Base-by-base conservation (phyloP, 2,329 filamentous ascomycete species). In the Parasarocladium wereldwijsianum region DNA sequence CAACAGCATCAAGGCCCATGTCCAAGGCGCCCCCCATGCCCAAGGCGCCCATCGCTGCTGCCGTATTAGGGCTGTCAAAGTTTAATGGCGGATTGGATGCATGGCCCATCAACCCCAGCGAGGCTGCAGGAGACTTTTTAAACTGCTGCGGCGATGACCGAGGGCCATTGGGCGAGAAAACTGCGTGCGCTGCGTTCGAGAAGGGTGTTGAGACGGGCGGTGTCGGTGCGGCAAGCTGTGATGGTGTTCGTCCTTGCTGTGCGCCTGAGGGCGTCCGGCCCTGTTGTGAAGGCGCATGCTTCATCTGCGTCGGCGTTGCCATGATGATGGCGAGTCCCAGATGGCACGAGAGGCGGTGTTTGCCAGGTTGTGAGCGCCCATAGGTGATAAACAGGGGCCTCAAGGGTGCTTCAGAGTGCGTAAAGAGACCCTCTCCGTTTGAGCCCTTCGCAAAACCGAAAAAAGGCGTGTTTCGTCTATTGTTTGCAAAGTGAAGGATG, bases 201-300 rank as follows among this genome's bases (percentile, higher is more conserved):
- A 76, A 76, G 10, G 72, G 72, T 2, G 72, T 77, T 20, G 72
- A 76, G 15, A 73, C 71, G n/a, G 71, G 70, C 10, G 73, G 73
- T 5, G 72, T 76, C 3, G 66, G 69, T 5, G 55, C 66, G 3
- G 64, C 58, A 34, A 63, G 48, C 39, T 69, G 64, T 12, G 59
- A 62, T 4, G 60, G 62, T 3, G 61, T 64, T 19, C 54, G 52
- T n/a, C 61, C 60, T 46, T 65, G 61, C 40, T 63, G 59, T n/a
- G n/a, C n/a, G n/a, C n/a, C n/a, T 10, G 66, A 70, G 24, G 62
- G 56, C 10, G 57, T 60, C 18, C 55, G 19, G 20, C 54, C 52
- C n/a, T 60, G 60, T 46, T 64, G 61, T 19, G 54, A 57, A 17
- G 48, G 41, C 29, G 37, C 51, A 38, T 60, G 57, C 47, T 64